These are phyloP conservation scores for Candida sithepensis DNA, from an alignment of 805 yeast genomes.

Conservation along the genomic window DNA sequence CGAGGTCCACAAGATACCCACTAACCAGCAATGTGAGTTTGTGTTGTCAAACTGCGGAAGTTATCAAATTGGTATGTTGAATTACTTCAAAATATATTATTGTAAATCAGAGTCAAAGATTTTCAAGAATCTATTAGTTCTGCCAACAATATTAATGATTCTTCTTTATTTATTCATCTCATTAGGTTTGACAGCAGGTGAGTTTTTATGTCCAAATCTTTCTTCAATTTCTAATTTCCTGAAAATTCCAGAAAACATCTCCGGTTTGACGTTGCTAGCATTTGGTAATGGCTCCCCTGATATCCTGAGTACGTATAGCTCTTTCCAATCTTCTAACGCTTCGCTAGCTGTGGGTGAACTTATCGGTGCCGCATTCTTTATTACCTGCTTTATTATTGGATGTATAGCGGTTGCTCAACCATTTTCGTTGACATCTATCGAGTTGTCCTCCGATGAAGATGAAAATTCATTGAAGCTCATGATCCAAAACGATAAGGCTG, in stretches of 20 bases:
- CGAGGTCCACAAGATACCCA: conserved; percentile 18
- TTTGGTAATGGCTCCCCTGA: conserved; percentile 95
- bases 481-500: conserved; percentile 33
- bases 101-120: conserved; percentile 19
- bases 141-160: conserved; percentile 19
- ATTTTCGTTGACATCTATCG: conserved; percentile 41
- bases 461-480: conserved; percentile 7
- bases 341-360: conserved; percentile 85
- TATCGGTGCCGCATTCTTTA: conserved; percentile 86
- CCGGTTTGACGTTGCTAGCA: conserved; percentile 86
- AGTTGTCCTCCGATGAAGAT: conserved; percentile 2
- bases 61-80: conserved; percentile 25
- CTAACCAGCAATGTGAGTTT: conserved; percentile 27
- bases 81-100: conserved; percentile 30
- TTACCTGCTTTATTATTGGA: conserved; percentile 78
- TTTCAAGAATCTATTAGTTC: conserved; percentile 13
- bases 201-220: conserved; percentile 78
- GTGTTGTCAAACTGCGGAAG: conserved; percentile 26
- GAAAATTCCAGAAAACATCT: conserved; percentile 70
- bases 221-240: conserved; percentile 62
- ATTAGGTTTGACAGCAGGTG: conserved; percentile 80
- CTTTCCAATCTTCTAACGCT: conserved; percentile 64
- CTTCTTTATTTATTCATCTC: conserved; percentile 49
- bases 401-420: conserved; percentile 68
- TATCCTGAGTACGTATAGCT: conserved; percentile 77